Evolutionary conservation across 164 flowering plant genomes (phyloP), one percentile per base, ranked within the genome.

Genomic region (Liquidambar formosana): DNA sequence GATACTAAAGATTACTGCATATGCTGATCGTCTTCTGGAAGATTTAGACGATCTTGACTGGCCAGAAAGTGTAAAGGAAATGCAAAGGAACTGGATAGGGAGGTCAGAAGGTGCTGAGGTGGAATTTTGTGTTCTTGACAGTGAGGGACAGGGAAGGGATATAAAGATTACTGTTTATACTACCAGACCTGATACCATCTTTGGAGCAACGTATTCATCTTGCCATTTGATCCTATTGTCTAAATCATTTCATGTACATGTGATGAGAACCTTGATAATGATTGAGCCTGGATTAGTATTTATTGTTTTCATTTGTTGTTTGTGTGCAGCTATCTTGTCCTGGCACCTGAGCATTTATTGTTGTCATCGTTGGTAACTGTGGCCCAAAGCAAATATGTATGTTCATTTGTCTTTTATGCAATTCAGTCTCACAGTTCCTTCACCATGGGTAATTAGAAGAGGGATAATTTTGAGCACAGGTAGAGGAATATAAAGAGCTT

Each of bases 81-180:
- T 95, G 97, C 99, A 95, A 71, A 79, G 97, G 74, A 92, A 95
- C 74, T 95, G 99, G 99, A 95, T 95, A 71, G 99, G 99, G 66
- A 87, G 86, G 74, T 95, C 97, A 63, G 96, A 89, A 76, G 99
- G 99, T 49, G 97, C 97, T 57, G 99, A 95, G 71, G 43, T 95
- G 80, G 86, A 88, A 4, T 95, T 95, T 69, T 33, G 26, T 73
- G 79, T 86, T 61, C 86, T 91, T 74, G 84, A 83, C 63, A 33
- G 27, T 63, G 76, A 86, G 67, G 93, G 92, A 49, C 77, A 76
- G 44, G 91, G 89, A 74, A 81, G 66, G 53, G 87, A 79, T 69
- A 70, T 65, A 57, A 80, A 85, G 63, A 76, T 95, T 61, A 86
- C 84, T 48, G 91, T 92, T 62, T 95, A 88, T 77, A 95, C 99